Conservation (phyloP, 495 filamentous ascomycete species). For the Coniosporium apollinis region DNA sequence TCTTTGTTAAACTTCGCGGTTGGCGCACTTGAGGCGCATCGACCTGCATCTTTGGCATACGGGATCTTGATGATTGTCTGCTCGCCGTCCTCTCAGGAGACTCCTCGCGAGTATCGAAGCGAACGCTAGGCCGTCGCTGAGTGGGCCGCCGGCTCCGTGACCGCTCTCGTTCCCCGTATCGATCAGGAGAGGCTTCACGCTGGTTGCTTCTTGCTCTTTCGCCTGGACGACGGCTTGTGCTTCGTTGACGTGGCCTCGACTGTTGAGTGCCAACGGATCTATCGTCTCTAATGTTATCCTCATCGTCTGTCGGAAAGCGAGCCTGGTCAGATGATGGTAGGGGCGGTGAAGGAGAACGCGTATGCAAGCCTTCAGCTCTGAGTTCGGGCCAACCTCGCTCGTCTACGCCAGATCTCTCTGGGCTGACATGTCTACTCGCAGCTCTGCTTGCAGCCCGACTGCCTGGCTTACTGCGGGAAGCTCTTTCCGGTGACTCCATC, state of each 20-base stretch:
- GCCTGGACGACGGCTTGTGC: conserved; percentile 39
- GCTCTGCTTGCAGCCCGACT: conserved; percentile 11
- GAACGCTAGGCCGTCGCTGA: conserved; percentile 3
- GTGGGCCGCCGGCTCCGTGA: conserved; percentile 6
- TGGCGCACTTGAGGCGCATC: conserved; percentile 18
- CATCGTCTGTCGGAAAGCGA: too few species aligned
- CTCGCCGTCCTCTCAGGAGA: conserved; percentile 1
- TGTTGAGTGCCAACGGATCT: background rate
- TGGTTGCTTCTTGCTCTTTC: conserved; percentile 29
- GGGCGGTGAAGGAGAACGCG: conserved; percentile 66
- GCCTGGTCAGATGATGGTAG: conserved; percentile 33
- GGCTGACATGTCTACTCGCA: conserved; percentile 15
- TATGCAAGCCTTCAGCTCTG: conserved; percentile 35
- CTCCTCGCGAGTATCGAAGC: background rate
- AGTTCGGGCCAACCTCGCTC: conserved; percentile 30
- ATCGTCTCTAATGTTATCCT: too few species aligned
- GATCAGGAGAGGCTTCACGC: conserved; percentile 10
- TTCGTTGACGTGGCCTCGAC: conserved; percentile 35
- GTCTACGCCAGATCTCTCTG: conserved; percentile 29
- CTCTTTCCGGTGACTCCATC: conserved; percentile 15
- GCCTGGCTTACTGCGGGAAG: conserved; percentile 1
- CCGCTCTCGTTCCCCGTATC: background rate
- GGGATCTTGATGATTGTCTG: conserved; percentile 1
- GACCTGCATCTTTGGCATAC: conserved; percentile 13
- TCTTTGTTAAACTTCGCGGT: conserved; percentile 21